Evolutionary conservation across 225 moss, liverwort and hornwort genomes (phyloP).

Genomic region (Physcomitrellopsis africana): DNA sequence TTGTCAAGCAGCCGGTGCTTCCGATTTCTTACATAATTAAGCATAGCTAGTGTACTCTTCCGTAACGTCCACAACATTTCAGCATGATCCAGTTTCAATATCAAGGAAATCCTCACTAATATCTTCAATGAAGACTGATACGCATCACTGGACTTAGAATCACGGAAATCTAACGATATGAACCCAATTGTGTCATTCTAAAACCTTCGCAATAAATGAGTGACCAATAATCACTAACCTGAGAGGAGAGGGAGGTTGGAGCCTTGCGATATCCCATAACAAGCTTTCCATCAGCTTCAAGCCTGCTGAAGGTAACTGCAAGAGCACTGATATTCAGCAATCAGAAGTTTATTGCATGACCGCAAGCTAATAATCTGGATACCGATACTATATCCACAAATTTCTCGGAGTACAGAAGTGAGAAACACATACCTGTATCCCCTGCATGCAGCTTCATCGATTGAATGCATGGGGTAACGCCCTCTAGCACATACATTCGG

Average conservation of each 20-base stretch:
- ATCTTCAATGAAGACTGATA: neutral
- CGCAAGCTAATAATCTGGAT: conserved; percentile 5
- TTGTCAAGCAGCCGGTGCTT: neutral
- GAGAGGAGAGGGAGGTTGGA: conserved; percentile 83
- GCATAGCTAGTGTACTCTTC: neutral
- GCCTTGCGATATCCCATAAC: conserved; percentile 98
- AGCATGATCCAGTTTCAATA: neutral
- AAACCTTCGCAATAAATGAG: conserved; percentile 19
- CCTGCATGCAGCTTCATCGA: conserved; percentile 99
- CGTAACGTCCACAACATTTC: neutral
- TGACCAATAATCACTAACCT: conserved; percentile 51
- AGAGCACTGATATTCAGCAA: conserved; percentile 13
- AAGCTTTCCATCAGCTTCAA: conserved; percentile 96
- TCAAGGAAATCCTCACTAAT: neutral
- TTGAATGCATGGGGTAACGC: conserved; percentile 98
- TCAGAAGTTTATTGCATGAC: conserved; percentile 21
- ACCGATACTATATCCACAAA: neutral
- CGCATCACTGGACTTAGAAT: neutral
- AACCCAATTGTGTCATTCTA: neutral
- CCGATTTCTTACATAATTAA: neutral
- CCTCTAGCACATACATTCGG: conserved; percentile 99
- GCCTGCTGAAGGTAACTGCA: conserved; percentile 98
- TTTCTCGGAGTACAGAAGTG: conserved; percentile 10
- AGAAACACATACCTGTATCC: conserved; percentile 76
- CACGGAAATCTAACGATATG: conserved; percentile 5